Evolutionary conservation across 495 filamentous ascomycete species (phyloP), one percentile per base, ranked within the genome.

Genomic region (Podospora didyma): DNA sequence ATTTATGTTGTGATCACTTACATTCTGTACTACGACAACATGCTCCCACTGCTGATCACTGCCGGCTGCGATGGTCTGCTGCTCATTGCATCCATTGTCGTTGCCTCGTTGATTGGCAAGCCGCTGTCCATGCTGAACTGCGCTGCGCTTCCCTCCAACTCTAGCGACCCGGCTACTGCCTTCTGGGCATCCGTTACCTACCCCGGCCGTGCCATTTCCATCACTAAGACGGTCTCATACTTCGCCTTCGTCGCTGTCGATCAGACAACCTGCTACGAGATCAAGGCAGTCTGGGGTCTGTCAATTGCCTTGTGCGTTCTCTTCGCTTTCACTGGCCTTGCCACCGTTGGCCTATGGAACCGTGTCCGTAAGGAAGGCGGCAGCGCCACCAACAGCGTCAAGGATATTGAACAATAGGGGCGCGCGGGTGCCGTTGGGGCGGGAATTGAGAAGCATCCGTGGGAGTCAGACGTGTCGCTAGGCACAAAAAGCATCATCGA

Each of bases 201-300:
- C 48, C 34, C 54, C 1, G 42, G 54, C 28, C 39, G 48, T 6
- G 41, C 53, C 24, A 28, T 52, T 46, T 26, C 56, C 34, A 50
- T 59, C 46, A 58, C 51, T 24, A 60, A 62, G n/a, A 61, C 65
- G 9, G 44, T 62, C 2, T 48, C 55, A 3, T 68, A 68, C 49
- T 39, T 52, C 21, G 45, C 50, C 22, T 69, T 70, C 28, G 62
- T 68, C 10, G 45, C 53, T 2, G 56, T 62, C 26, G 86, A 80
- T 51, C 85, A 85, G 74, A 69, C 80, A 16, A 87, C 89, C 56
- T 96, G 93, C 75, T 83, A 82, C 61, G 85, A 94, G 78, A 87
- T 88, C 71, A 96, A 96, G 77, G 83, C 87, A 11, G 85, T 92
- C 58, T 96, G 91, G 93, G 93, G 91, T 17, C 70, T 96, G 54